Evolutionary conservation across 495 filamentous ascomycete species (phyloP), one percentile per base, ranked within the genome.

Genomic region (Terfezia boudieri): DNA sequence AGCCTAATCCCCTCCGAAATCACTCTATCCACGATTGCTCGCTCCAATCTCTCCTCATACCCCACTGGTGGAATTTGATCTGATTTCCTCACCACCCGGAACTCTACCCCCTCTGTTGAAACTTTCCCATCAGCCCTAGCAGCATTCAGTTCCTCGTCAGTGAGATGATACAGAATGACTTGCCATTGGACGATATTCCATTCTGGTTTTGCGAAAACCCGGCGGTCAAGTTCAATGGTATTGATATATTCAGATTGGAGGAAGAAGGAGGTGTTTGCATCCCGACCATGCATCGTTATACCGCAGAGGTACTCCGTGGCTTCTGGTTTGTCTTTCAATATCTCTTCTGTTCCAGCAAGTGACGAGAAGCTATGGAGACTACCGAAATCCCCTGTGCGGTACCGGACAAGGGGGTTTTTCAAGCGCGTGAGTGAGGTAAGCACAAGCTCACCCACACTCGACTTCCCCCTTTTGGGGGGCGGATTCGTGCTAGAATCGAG

Each of bases 361-460:
- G 55, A 55, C 4, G 62, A 61, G 2, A 66, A 50, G 0, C 55
- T 59, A 37, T 68, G 67, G 9, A 71, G 14, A 4, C 67, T 70
- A 6, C 60, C 67, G 12, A 70, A 38, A 51, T 71, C 69, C 12
- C 69, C 69, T 2, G 62, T 64, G 8, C 64, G 55, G 53, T 69
- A 71, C 8, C 69, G 64, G 10, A 71, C 63, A 3, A 71, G 58
- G 0, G 69, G 69, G 43, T 71, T 68, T 1, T 67, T 62, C 3
- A 65, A 50, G 5, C 68, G 62, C 36, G 64, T 59, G 4, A 71
- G 56, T 1, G 69, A 71, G 2, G 68, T 71, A 37, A 67, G 61
- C 0, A 67, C 61, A 17, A 71, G 51, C 17, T 68, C 36, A 0
- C 69, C 69, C 4, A 53, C 37, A 32, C 4, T 32, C 7, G 26